Base-by-base conservation (phyloP, 768 basidiomycete species). In the Piloderma croceum region DNA sequence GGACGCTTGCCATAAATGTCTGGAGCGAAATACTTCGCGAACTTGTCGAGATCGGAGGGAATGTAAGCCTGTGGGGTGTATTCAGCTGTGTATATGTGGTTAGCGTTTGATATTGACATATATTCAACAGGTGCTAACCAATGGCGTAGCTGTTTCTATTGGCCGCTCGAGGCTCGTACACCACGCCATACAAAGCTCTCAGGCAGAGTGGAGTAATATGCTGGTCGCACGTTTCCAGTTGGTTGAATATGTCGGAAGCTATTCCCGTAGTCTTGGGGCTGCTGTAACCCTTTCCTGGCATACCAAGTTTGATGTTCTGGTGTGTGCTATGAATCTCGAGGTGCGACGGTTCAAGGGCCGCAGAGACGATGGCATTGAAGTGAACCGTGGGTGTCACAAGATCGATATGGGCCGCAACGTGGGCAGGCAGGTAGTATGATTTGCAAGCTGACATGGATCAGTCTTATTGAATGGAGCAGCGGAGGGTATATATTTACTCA, bases 361-460 rank as follows among this genome's bases (percentile, higher is more conserved):
- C 36, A 6, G 38, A 31, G n/a, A 29, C 27, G 10, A 29, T 15
- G 9, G 43, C 38, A 42, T 57, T 51, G 48, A 71, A 72, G 37
- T 73, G 67, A 1, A 73, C 57, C 0, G 71, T 71, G 6, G 71
- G 71, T 5, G 54, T 69, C 21, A 72, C 65, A 34, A 73, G 57
- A 34, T 72, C 70, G 31, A 72, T 47, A 24, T 71, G 71, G 4
- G 49, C 43, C 3, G 13, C 44, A 6, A 73, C 34, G 38, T 68
- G 54, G 9, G 58, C 60, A 0, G 70, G 70, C 13, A 73, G 48
- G 29, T 63, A 63, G 39, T 72, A 72, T 6, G 52, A 53, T 18
- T 67, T 59, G 41, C 69, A 72, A 10, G 63, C 70, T 40, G 25
- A 33, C 31, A 10, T 17, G 22, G 22, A 35, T 18, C 35, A 7